A percentile compares a stretch with the other conserved stretches of the same genome.
These are phyloP conservation scores for Escallonia rubra DNA, from an alignment of 129 eudicot genomes.

Conservation along the genomic window DNA sequence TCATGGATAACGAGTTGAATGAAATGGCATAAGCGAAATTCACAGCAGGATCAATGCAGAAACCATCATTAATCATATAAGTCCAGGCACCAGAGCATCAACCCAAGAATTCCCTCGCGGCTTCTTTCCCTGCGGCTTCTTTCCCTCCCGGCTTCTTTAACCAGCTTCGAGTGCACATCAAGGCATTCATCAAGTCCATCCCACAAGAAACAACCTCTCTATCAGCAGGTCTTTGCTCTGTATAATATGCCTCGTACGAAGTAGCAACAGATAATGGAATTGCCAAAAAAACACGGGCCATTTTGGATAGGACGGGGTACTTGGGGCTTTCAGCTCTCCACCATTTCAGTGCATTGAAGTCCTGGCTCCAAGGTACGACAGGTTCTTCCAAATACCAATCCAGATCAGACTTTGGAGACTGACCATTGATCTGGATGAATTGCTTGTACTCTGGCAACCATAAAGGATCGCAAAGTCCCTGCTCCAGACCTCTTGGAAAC, in stretches of 20 bases:
- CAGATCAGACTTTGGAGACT: slow-evolving; percentile 24
- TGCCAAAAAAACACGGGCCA: slow-evolving; percentile 36
- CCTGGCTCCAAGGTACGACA: slow-evolving; percentile 23
- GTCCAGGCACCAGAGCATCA: no score
- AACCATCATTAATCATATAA: no score
- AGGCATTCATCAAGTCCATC: slow-evolving; percentile 12
- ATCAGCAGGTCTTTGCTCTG: slow-evolving; percentile 8
- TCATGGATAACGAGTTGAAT: no score
- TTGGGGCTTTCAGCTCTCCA: slow-evolving; percentile 27
- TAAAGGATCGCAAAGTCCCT: background rate
- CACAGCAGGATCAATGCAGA: no score
- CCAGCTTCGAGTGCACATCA: slow-evolving; percentile 29
- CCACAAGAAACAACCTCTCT: background rate
- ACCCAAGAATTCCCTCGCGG: background rate
- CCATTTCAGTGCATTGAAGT: slow-evolving; percentile 27
- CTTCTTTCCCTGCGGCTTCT: no score
- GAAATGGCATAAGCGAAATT: no score
- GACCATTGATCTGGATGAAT: slow-evolving; percentile 6
- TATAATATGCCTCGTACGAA: slow-evolving; percentile 15
- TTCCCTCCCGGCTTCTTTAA: background rate
- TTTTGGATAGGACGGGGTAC: slow-evolving; percentile 28
- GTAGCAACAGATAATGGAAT: slow-evolving; percentile 25
- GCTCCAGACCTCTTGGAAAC: background rate
- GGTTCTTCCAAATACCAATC: slow-evolving; percentile 31
- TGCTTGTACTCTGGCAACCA: slow-evolving; percentile 8